phyloP scores from a whole-genome alignment of 106 monocot genomes.

The Phalaenopsis equestris region DNA sequence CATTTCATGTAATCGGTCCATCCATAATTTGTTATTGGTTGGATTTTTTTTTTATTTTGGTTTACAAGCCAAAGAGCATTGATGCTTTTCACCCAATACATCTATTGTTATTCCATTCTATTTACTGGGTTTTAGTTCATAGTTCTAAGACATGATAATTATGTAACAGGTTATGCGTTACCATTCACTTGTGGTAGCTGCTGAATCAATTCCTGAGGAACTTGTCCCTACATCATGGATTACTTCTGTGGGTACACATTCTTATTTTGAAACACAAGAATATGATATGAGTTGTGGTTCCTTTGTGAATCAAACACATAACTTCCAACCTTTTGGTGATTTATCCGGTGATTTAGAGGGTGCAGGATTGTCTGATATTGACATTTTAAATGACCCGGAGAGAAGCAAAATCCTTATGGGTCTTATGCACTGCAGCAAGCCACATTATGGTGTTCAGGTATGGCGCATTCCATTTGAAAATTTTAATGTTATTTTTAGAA shows the following conservation, averaged over 20 bases:
- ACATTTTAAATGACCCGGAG: conserved; percentile 4
- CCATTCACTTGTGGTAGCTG: conserved; percentile 85
- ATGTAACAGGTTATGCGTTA: conserved; percentile 76
- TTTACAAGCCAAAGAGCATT: neutral
- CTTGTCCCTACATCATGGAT: conserved; percentile 89
- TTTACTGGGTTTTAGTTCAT: neutral
- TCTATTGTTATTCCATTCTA: neutral
- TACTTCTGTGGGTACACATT: conserved; percentile 30
- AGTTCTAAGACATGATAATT: conserved; percentile 2
- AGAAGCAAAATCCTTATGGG: conserved; percentile 71
- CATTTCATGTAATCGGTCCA: neutral
- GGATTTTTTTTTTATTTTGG: neutral
- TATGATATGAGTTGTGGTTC: conserved; percentile 9
- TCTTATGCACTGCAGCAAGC: conserved; percentile 58
- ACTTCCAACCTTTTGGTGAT: conserved; percentile 17
- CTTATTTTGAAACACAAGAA: conserved; percentile 38
- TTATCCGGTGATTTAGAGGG: conserved; percentile 13
- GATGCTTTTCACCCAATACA: neutral
- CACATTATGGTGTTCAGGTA: conserved; percentile 97
- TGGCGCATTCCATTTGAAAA: conserved; percentile 4
- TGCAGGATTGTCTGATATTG: conserved; percentile 6
- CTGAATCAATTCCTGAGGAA: conserved; percentile 63
- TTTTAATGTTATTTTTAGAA: neutral
- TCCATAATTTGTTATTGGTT: neutral
- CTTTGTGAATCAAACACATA: conserved; percentile 9